A percentile compares a stretch with the other conserved stretches of the same genome.
These are phyloP conservation scores for Metschnikowia hibisci DNA, from an alignment of 805 yeast genomes.

Conservation along the genomic window DNA sequence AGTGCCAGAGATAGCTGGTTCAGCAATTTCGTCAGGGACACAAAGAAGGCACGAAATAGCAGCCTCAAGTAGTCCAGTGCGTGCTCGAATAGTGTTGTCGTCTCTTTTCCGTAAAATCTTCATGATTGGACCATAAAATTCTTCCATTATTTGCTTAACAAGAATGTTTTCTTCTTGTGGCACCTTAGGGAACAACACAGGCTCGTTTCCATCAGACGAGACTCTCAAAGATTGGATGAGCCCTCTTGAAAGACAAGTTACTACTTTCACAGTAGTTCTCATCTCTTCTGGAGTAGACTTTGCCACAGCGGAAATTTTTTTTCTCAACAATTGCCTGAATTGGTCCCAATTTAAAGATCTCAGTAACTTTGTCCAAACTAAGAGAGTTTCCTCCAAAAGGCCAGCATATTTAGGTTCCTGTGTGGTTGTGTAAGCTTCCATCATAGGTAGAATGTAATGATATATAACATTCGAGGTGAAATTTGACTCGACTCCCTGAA, in stretches of 20 bases:
- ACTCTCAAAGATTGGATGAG: constrained; percentile 25
- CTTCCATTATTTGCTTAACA: constrained; percentile 46
- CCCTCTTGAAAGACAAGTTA: constrained; percentile 55
- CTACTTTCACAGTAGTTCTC: constrained; percentile 55
- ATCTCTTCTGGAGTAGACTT: constrained; percentile 37
- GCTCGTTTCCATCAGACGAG: constrained; percentile 7
- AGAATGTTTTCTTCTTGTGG: constrained; percentile 26
- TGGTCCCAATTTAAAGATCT: constrained; percentile 71
- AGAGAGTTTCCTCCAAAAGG: constrained; percentile 62
- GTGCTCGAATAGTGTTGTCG: constrained; percentile 69
- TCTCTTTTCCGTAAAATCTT: constrained; percentile 60
- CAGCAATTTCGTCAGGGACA: constrained; percentile 53
- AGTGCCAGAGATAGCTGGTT: constrained; percentile 69
- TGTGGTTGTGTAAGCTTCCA: constrained; percentile 72
- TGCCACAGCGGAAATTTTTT: constrained; percentile 54
- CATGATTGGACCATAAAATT: constrained; percentile 58
- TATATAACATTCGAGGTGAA: constrained; percentile 60
- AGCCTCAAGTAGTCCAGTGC: constrained; percentile 82
- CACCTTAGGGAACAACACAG: constrained; percentile 20
- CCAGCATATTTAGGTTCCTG: constrained; percentile 55
- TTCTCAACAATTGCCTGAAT: constrained; percentile 65
- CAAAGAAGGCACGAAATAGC: constrained; percentile 63
- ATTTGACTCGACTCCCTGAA: constrained; percentile 36
- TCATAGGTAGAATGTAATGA: constrained; percentile 77
- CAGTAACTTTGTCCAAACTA: constrained; percentile 56